Evolutionary conservation across 2,329 filamentous ascomycete genomes (phyloP), one percentile per base, ranked within the genome.

Genomic region (Thermochaetoides dissita): DNA sequence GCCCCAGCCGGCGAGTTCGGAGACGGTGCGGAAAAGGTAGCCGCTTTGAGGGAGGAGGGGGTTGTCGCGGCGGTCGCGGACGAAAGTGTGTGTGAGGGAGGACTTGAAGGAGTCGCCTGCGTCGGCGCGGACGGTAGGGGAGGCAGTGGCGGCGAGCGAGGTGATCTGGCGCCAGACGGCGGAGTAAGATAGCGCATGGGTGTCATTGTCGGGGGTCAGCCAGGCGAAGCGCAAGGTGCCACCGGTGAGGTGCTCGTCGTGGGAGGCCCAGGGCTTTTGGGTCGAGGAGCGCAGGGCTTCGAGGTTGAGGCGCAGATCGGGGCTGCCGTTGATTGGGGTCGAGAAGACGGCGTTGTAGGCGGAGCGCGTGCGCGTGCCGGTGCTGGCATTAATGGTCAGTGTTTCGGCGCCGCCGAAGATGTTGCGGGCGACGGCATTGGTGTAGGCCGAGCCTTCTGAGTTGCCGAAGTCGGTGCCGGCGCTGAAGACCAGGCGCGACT

Each of bases 401-500:
- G 82, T 83, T 66, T 98, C 91, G 24, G 88, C 91, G 34, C 91
- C 91, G 40, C 91, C 91, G 58, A 98, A 85, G 46, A 98, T 73
- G 63, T 98, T 98, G 52, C 91, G 80, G 68, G 87, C 80, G 40
- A 89, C 71, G 36, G 87, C 72, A 51, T 91, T 89, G 51, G 84
- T 81, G 57, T 94, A 96, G 4, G 88, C 89, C 7, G 88, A 94
- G 32, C 89, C 91, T 62, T 98, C 91, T 17, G 85, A 79, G 57
- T 93, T 94, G 48, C 91, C 91, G 37, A 94, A 72, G 58, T 96
- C 89, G 7, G 91, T 96, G 46, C 91, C 91, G 0, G 88, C 94
- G 66, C 94, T 94, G 55, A 96, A 74, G 45, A 87, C 78, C 56
- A 96, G 76, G 34, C 83, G 79, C 30, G 84, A 81, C 51, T 84